Conservation (phyloP, 371 early-diverging fungal genomes). For the Dinochytrium kinnereticum region DNA sequence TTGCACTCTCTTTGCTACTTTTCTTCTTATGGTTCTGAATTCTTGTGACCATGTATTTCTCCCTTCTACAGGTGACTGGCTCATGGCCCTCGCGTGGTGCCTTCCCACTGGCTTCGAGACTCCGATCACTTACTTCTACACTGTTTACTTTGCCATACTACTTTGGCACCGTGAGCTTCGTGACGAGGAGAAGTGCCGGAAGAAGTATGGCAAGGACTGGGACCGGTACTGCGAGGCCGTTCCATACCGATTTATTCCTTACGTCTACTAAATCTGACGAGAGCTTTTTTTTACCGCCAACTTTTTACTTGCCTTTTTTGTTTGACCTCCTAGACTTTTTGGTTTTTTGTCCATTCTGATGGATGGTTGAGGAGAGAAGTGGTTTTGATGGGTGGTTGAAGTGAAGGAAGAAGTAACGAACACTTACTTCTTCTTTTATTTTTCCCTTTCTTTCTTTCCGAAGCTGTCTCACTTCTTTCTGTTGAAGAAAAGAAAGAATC, state of each 20-base stretch:
- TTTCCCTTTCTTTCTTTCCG: too few species aligned
- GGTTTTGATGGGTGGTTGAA: too few species aligned
- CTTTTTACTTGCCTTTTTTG: too few species aligned
- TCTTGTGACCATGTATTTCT: too few species aligned
- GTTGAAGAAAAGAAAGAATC: too few species aligned
- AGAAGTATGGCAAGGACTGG: conserved; percentile 94
- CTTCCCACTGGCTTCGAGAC: conserved; percentile 78
- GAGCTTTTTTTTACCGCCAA: too few species aligned
- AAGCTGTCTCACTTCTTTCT: too few species aligned
- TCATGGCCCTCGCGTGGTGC: conserved; percentile 86
- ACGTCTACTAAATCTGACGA: conserved; percentile 41
- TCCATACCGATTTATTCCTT: conserved; percentile 83
- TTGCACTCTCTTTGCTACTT: neutral
- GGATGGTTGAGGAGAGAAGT: too few species aligned
- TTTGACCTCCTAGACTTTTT: too few species aligned
- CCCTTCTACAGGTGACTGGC: conserved; percentile 65
- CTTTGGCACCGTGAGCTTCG: conserved; percentile 86
- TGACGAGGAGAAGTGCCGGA: conserved; percentile 87
- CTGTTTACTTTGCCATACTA: conserved; percentile 85
- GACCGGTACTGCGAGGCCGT: conserved; percentile 84
- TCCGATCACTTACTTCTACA: conserved; percentile 90
- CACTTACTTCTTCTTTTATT: too few species aligned
- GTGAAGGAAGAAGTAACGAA: too few species aligned
- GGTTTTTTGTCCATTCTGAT: too few species aligned
- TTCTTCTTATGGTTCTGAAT: neutral